Evolutionary conservation across 75 land plant genomes (phyloP), one percentile per base, ranked within the genome.

Genomic region (Cryptomeria japonica): DNA sequence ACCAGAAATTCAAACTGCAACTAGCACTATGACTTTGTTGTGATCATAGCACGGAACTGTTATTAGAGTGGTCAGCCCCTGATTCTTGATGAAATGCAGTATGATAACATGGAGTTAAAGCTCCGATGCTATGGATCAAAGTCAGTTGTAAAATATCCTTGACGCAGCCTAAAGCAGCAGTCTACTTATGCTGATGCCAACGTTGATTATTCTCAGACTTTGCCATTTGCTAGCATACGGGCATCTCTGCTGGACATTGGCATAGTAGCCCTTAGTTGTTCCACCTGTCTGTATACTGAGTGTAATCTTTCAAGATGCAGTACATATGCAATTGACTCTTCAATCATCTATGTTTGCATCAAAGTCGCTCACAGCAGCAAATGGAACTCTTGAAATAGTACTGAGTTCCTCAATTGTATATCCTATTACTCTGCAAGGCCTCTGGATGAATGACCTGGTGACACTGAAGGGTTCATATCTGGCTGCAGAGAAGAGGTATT

Each of bases 171-270:
- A 31, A 90, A 88, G 89, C 89, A 95, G 36, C 96, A 94, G 83
- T 92, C 96, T 38, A 94, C 96, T 0, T 97, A 96, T 92, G 94
- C 99, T 44, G 99, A 97, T 93, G 99, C 99, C 85, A 96, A 97
- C 95, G 95, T 91, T 90, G 99, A 97, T 83, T 90, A 88, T 42
- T 95, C 99, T 84, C 97, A 96, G 91, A 92, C 92, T 88, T 89
- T 90, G 41, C 93, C 96, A 5, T 88, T 97, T 86, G 95, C 93
- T 41, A 92, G 92, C 78, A 86, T 97, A 44, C 96, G 99, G 99
- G 70, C 92, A 32, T 70, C 95, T 42, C 51, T 97, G 16, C 87
- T 90, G 6, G n/a, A n/a, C n/a, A 41, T 93, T 91, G 96, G 98
- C 12, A 34, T 91, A 51, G 90, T 92, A 31, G 89, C n/a, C 89